phyloP scores from a whole-genome alignment of 768 basidiomycete species.

The Ramaria sp. region DNA sequence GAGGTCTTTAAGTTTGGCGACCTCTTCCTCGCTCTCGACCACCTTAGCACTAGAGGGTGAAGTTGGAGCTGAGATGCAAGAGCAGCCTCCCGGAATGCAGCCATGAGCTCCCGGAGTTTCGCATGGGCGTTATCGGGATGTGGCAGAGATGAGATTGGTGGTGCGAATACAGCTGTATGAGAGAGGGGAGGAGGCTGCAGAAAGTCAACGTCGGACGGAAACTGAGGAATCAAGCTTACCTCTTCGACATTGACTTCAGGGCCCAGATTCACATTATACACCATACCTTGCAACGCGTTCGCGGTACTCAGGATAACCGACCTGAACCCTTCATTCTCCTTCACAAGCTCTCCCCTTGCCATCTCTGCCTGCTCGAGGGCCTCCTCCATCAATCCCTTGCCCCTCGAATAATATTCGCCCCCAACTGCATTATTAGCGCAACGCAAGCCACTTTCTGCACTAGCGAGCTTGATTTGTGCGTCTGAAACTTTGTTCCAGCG shows the following conservation, averaged over 20 bases:
- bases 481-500: constrained; percentile 67
- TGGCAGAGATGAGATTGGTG: constrained; percentile 20
- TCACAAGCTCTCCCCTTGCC: constrained; percentile 45
- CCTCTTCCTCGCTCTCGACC: constrained; percentile 30
- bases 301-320: constrained; percentile 49
- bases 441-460: constrained; percentile 36
- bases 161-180: constrained; percentile 40
- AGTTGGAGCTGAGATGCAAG: constrained; percentile 19
- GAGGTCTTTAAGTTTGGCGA: constrained; percentile 37
- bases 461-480: constrained; percentile 47
- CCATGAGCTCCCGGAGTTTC: constrained; percentile 34
- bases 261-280: constrained; percentile 36
- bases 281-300: constrained; percentile 51
- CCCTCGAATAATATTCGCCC: constrained; percentile 31
- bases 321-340: constrained; percentile 56
- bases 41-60: constrained; percentile 5
- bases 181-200: constrained; percentile 36
- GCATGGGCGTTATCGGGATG: constrained; percentile 39
- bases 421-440: constrained; percentile 41
- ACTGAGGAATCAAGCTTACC: constrained; percentile 23
- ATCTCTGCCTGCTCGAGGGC: constrained; percentile 68
- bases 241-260: constrained; percentile 34
- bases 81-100: constrained; percentile 26
- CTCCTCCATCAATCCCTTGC: constrained; percentile 47
- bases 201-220: neutral